Percentiles rank a stretch among this genome's conserved stretches.
phyloP scores from a whole-genome alignment of 306 rosid species.

The Sesbania bispinosa region DNA sequence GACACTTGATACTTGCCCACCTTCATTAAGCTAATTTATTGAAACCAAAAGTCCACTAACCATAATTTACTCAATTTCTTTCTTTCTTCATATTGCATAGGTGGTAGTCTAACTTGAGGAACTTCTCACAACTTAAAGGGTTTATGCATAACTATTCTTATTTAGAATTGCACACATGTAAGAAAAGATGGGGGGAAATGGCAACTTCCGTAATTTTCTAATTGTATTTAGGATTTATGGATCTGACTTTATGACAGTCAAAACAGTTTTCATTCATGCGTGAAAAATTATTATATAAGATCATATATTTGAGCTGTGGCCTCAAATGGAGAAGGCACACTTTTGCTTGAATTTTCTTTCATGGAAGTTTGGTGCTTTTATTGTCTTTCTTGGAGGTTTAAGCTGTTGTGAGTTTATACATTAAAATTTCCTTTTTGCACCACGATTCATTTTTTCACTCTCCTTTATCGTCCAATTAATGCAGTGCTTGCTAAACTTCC shows the following conservation, averaged over 20 bases:
- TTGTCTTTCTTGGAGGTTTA: slow-evolving; percentile 14
- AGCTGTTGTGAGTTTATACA: neutral
- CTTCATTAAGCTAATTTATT: neutral
- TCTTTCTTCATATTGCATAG: neutral
- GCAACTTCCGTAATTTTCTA: neutral
- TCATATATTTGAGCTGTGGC: neutral
- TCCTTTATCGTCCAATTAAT: neutral
- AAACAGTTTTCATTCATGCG: neutral
- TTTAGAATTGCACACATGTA: neutral
- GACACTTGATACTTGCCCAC: slow-evolving; percentile 19
- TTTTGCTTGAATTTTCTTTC: slow-evolving; percentile 12
- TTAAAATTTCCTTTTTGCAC: neutral
- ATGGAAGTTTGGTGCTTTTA: neutral
- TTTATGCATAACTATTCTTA: neutral
- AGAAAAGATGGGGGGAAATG: neutral
- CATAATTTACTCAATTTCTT: neutral
- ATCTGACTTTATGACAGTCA: neutral
- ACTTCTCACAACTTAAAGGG: neutral
- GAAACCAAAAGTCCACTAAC: neutral
- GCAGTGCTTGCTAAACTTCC: neutral
- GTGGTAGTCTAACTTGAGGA: neutral
- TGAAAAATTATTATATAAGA: neutral
- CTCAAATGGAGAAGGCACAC: neutral
- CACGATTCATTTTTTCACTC: neutral
- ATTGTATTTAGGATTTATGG: slow-evolving; percentile 5